phyloP scores from a whole-genome alignment of 192 early-diverging fungal genomes.

The Backusella liffmaniae region DNA sequence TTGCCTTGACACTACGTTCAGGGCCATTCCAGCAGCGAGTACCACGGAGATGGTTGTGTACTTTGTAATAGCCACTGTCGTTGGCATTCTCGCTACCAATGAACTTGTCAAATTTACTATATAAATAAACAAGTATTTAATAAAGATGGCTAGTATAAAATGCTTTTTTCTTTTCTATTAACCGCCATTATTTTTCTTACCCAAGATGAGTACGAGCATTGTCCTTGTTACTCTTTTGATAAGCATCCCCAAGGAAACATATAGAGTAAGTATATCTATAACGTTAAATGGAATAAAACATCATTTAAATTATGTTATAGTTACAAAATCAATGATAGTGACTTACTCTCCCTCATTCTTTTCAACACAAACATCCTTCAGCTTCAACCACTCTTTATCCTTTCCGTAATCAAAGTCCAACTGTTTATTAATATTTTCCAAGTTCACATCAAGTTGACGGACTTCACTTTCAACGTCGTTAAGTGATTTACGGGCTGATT shows the following conservation, averaged over 20 bases:
- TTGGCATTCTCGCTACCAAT: conserved; percentile 26
- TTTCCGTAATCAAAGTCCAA: conserved; percentile 70
- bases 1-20: conserved; percentile 56
- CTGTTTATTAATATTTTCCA: conserved; percentile 52
- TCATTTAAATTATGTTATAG: conserved; percentile 16
- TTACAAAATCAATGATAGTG: background rate
- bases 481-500: conserved; percentile 23
- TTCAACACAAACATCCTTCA: conserved; percentile 69
- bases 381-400: conserved; percentile 62
- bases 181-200: conserved; percentile 28
- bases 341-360: conserved; percentile 69
- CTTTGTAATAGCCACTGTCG: conserved; percentile 42
- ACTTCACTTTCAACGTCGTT: conserved; percentile 31
- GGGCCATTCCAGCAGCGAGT: conserved; percentile 96
- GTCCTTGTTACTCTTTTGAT: conserved; percentile 72
- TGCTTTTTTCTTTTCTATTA: background rate
- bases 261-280: conserved; percentile 59
- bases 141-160: background rate
- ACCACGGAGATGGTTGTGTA: conserved; percentile 73
- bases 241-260: conserved; percentile 76
- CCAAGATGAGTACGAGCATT: conserved; percentile 51
- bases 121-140: background rate
- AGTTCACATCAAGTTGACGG: conserved; percentile 22
- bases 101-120: conserved; percentile 51
- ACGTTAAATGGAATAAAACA: conserved; percentile 35